Percentiles rank a stretch among this genome's conserved stretches.
Evolutionary conservation across 257 asterid species (phyloP).

Genomic region (Coffea eugenioides): DNA sequence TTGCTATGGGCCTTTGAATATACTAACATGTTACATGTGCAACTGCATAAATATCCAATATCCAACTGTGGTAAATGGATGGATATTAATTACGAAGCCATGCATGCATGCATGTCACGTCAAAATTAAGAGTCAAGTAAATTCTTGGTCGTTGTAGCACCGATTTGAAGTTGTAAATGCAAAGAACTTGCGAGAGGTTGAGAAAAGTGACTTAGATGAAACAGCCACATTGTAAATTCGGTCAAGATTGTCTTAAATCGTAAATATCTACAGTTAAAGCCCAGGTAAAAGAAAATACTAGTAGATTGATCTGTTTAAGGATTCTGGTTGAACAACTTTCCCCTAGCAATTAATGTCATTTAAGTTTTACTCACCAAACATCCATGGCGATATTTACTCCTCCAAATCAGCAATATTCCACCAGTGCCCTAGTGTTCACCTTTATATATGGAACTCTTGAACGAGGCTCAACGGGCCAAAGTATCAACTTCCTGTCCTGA

Average conservation of each 20-base stretch:
- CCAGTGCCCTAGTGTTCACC: neutral
- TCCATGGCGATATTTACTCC: neutral
- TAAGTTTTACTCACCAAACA: neutral
- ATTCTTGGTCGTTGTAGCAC: neutral
- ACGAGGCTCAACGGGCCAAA: neutral
- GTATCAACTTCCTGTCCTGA: neutral
- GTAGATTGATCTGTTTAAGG: neutral
- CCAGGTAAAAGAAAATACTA: neutral
- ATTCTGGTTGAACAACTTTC: slow-evolving; percentile 3
- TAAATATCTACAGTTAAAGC: neutral
- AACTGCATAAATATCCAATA: neutral
- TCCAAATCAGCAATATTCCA: neutral
- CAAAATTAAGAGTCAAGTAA: neutral
- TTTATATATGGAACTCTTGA: neutral
- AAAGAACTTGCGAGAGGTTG: neutral
- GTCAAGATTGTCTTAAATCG: neutral
- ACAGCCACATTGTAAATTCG: neutral
- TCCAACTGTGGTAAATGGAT: neutral
- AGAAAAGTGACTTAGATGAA: neutral
- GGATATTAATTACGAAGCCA: neutral
- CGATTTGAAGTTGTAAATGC: neutral
- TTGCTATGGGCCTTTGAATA: neutral
- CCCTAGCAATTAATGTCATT: slow-evolving; percentile 15
- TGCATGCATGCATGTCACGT: neutral
- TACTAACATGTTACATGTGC: neutral